A percentile compares a stretch with the other conserved stretches of the same genome.
Evolutionary conservation across 305 asterid genomes (phyloP).

Genomic region (Fraxinus dipetala): DNA sequence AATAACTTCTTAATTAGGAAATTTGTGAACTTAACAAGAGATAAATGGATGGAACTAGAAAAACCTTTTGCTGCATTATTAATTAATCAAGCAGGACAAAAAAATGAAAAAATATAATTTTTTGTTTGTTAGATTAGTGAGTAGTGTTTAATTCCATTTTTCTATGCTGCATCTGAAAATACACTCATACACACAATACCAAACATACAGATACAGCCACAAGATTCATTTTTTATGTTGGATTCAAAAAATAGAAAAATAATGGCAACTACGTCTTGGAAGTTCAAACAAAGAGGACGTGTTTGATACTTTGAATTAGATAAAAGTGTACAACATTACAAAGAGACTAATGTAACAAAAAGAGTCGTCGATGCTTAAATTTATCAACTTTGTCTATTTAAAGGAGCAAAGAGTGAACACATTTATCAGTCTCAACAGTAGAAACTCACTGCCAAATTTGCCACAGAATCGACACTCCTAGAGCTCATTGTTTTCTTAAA

Average conservation of each 20-base stretch:
- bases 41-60: background rate
- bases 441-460: constrained; percentile 14
- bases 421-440: background rate
- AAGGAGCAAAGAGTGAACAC: background rate
- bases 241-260: background rate
- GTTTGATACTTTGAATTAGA: background rate
- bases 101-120: background rate
- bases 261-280: background rate
- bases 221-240: background rate
- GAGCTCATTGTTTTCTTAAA: background rate
- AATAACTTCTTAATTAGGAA: background rate
- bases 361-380: background rate
- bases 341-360: background rate
- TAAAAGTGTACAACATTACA: background rate
- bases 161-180: background rate
- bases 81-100: background rate
- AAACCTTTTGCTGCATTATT: background rate
- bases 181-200: background rate
- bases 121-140: background rate
- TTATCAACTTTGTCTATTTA: background rate
- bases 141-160: background rate
- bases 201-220: constrained; percentile 4
- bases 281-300: background rate
- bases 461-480: background rate
- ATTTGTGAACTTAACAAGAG: background rate